Conservation (phyloP, 2,329 filamentous ascomycete genomes). For the Colletotrichum sojae region DNA sequence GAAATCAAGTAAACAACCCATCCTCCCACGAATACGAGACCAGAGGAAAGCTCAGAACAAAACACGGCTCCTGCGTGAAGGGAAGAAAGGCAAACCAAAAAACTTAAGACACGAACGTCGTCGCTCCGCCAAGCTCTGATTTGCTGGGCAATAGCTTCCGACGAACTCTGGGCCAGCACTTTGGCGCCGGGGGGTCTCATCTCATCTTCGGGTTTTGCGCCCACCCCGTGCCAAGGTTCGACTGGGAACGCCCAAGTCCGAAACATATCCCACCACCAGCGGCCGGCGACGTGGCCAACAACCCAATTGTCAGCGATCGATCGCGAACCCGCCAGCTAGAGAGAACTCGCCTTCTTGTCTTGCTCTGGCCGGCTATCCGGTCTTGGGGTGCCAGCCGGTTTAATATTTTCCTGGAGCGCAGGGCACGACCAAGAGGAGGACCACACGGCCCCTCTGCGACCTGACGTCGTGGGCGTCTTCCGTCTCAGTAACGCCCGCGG, state of each 20-base stretch:
- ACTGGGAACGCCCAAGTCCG: constrained; percentile 17
- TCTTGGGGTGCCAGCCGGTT: constrained; percentile 7
- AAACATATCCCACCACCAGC: constrained; percentile 22
- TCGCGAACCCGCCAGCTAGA: not conserved
- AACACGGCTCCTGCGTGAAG: not conserved
- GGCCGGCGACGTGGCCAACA: not conserved
- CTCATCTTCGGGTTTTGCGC: constrained; percentile 39
- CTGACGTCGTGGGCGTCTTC: constrained; percentile 33
- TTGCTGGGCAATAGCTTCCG: not conserved
- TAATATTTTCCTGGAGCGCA: constrained; percentile 13
- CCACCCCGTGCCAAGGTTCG: constrained; percentile 9
- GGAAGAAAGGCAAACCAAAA: not conserved
- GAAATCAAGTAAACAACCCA: no score
- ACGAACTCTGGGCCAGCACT: constrained; percentile 9
- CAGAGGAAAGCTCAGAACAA: not conserved
- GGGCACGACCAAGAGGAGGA: not conserved
- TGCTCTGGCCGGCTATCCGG: constrained; percentile 20
- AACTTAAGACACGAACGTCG: not conserved
- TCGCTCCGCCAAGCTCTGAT: not conserved
- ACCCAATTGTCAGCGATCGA: constrained; percentile 12
- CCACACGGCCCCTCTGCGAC: constrained; percentile 26
- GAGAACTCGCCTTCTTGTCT: constrained; percentile 1
- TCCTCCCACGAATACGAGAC: no score
- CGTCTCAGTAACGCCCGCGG: constrained; percentile 25
- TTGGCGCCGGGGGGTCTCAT: constrained; percentile 22